Conservation (phyloP, 2,329 filamentous ascomycete genomes). For the Neophaeococcomyces mojaviensis region DNA sequence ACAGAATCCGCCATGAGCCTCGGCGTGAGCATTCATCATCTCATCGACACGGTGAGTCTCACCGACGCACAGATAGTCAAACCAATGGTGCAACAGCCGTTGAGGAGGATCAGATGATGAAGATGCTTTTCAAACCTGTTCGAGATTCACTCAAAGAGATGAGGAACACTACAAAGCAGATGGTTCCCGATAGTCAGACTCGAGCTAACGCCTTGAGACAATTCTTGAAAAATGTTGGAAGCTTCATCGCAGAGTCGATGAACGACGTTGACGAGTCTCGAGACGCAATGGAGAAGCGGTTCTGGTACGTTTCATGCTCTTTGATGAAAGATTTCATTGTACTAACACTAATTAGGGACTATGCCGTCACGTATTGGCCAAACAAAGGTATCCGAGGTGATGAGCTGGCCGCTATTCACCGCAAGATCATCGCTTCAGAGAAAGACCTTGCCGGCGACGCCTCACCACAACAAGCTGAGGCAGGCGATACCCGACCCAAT, state of each 20-base stretch:
- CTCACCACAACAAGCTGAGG: conserved; percentile 21
- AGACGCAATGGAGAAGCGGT: conserved; percentile 35
- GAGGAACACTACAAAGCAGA: conserved; percentile 39
- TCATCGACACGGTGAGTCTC: conserved; percentile 22
- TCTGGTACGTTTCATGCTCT: conserved; percentile 33
- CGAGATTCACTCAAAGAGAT: conserved; percentile 36
- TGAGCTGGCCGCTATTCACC: conserved; percentile 22
- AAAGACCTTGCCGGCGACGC: conserved; percentile 22
- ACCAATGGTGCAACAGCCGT: conserved; percentile 29
- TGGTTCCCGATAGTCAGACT: conserved; percentile 36
- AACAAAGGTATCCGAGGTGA: conserved; percentile 33
- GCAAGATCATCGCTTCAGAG: conserved; percentile 23
- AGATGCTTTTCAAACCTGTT: conserved; percentile 41
- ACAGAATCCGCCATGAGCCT: conserved; percentile 19
- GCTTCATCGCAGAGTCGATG: conserved; percentile 34
- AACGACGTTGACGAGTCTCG: conserved; percentile 33
- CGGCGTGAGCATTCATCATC: conserved; percentile 14
- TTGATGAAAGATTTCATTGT: conserved; percentile 4
- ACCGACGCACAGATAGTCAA: conserved; percentile 25
- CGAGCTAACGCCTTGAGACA: conserved; percentile 37
- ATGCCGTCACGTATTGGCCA: conserved; percentile 41
- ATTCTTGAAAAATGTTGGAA: conserved; percentile 39
- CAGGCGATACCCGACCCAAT: conserved; percentile 19
- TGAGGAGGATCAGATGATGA: conserved; percentile 36
- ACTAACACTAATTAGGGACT: conserved; percentile 33